Evolutionary conservation across 2,329 filamentous ascomycete genomes (phyloP).

Genomic region (Trichoderma afroharzianum): DNA sequence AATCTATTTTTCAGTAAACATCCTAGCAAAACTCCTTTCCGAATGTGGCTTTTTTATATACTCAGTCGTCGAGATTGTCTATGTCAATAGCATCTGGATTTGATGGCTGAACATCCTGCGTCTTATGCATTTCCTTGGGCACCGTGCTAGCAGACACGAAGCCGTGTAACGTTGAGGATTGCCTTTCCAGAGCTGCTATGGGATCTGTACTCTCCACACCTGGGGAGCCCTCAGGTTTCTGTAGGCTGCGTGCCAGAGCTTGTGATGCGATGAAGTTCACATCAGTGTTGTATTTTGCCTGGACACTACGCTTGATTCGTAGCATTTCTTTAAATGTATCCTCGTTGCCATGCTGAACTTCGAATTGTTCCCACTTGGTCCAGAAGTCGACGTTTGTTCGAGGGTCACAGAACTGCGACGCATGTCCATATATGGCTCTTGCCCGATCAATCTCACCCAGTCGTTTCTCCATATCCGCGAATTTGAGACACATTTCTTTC

Average conservation of each 20-base stretch:
- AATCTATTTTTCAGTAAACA: neutral
- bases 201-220: slow-evolving; percentile 64
- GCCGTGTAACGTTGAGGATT: slow-evolving; percentile 81
- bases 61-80: slow-evolving; percentile 65
- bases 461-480: slow-evolving; percentile 92
- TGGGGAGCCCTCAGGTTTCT: slow-evolving; percentile 43
- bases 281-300: slow-evolving; percentile 97
- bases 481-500: slow-evolving; percentile 97
- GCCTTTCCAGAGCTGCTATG: slow-evolving; percentile 84
- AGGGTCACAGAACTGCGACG: slow-evolving; percentile 95
- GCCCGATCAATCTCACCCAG: slow-evolving; percentile 93
- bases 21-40: neutral
- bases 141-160: slow-evolving; percentile 86
- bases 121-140: slow-evolving; percentile 51
- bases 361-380: slow-evolving; percentile 95
- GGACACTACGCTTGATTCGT: slow-evolving; percentile 92
- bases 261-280: slow-evolving; percentile 98
- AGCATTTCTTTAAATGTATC: slow-evolving; percentile 99
- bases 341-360: slow-evolving; percentile 97
- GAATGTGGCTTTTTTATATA: neutral
- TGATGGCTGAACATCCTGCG: slow-evolving; percentile 44
- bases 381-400: slow-evolving; percentile 87
- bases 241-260: slow-evolving; percentile 80
- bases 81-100: slow-evolving; percentile 87
- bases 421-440: slow-evolving; percentile 92